phyloP scores from a whole-genome alignment of 352 stramenopile species.

The Aphanomyces astaci region DNA sequence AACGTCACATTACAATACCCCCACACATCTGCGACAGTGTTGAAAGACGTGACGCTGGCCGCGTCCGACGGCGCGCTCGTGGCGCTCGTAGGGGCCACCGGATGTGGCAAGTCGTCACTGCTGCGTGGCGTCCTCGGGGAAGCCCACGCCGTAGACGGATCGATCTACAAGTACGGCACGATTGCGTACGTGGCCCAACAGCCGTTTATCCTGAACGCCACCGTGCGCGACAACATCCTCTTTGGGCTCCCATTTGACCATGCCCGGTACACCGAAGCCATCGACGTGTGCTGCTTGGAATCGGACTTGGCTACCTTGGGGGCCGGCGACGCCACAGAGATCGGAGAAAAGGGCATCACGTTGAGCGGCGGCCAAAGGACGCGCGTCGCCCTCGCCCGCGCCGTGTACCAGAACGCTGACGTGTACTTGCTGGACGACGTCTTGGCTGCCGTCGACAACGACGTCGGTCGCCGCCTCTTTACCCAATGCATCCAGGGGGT shows the following conservation, averaged over 20 bases:
- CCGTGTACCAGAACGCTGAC: conserved; percentile 34
- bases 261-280: conserved; percentile 41
- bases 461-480: conserved; percentile 23
- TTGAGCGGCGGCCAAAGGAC: conserved; percentile 49
- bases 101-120: conserved; percentile 49
- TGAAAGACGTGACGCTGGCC: conserved; percentile 83
- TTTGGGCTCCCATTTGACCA: conserved; percentile 47
- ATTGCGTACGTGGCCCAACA: conserved; percentile 35
- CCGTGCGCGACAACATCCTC: conserved; percentile 70
- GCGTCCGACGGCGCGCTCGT: conserved; percentile 80
- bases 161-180: background rate
- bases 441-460: conserved; percentile 20
- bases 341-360: conserved; percentile 49
- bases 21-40: background rate
- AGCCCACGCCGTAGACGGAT: background rate
- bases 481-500: conserved; percentile 4
- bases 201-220: conserved; percentile 70
- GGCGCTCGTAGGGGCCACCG: conserved; percentile 87
- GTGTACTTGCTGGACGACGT: conserved; percentile 24
- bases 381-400: conserved; percentile 52
- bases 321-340: conserved; percentile 57
- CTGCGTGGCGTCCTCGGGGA: conserved; percentile 49
- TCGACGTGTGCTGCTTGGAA: conserved; percentile 48
- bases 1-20: conserved; percentile 22
- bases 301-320: conserved; percentile 43